Evolutionary conservation across 257 asterid species (phyloP), one percentile per base, ranked within the genome.

Genomic region (Rauvolfia tetraphylla): DNA sequence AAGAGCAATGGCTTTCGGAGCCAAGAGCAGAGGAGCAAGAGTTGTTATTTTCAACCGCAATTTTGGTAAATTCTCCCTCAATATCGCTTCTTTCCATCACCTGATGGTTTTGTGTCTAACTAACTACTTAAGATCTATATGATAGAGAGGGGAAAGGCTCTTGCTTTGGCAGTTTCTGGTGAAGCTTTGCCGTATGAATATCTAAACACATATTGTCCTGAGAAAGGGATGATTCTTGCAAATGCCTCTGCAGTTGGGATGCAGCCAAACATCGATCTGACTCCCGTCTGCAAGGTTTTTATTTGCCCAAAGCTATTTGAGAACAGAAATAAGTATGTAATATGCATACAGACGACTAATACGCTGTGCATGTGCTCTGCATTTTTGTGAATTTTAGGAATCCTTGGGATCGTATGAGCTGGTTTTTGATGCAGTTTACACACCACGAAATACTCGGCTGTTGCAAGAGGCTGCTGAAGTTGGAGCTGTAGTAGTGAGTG

Each of bases 1-100:
- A 67, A 63, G 92, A 74, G 96, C 96, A 20, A 85, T 90, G 69
- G 96, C 94, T 17, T 90, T 89, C 68, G 96, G 94, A 14, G 96
- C 91, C 65, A 83, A 82, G 75, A 89, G 86, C 83, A 85, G 88
- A 85, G 96, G 96, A 66, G 94, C 92, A n/a, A 84, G 96, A 56
- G 77, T 90, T 34, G 89, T 87, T 49, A 83, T 90, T 81, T 88
- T 88, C 86, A 90, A 90, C 81, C 93, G 93, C 33, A 87, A 71
- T n/a, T 88, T 80, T 66, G 93, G 96, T 90, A 84, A 61, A 1
- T 29, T 72, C 54, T 67, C 71, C 57, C 61, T 53, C 56, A 54
- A 5, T 6, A n/a, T 61, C 34, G 39, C n/a, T 73, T 62, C 27
- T 66, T 46, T 59, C 14, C 29, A 65, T 14, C 63, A 41, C 46